Evolutionary conservation across 73 alveolate species (phyloP), one percentile per base, ranked within the genome.

Genomic region (Paramecium bursaria): DNA sequence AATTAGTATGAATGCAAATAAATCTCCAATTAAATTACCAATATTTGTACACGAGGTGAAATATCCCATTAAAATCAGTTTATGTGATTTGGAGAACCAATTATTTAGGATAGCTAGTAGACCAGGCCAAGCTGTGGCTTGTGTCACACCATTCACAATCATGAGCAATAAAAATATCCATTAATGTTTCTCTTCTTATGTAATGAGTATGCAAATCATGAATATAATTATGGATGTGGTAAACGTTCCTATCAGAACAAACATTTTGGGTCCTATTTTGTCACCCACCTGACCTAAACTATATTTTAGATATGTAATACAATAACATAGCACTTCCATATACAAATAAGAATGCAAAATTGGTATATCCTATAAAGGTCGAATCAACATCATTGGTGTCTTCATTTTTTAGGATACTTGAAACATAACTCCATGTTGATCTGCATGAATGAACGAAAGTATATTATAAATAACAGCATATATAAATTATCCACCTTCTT

Each of bases 91-190:
- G 7, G 50, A 21, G 10, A 39, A 17, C 82, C 82, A 67, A 67
- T 67, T 67, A 19, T 67, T 67, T 57, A 67, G 33, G 0, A 67
- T 67, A 5, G 82, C 82, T 57, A 67, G 33, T 31, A 67, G 17
- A 7, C 82, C 82, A 30, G 82, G 82, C 82, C 82, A 67, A 35
- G 50, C 82, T 15, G 82, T 35, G 14, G 82, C 82, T 3, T 67
- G 7, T 19, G 82, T 57, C 1, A 67, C 48, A 2, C 82, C 82
- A 67, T 67, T 67, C 0, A 67, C 22, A 30, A 42, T 42, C 82
- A 67, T 67, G 7, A 67, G 35, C 31, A 35, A 5, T 26, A 67
- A 14, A 1, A 39, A n/a, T n/a, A n/a, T 0, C 82, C 82, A 67
- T 67, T 10, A 39, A 19, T 67, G 33, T 23, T 67, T 42, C 44